These are phyloP conservation scores for Stromatinia cepivora DNA, from an alignment of 2,329 filamentous ascomycete species.

Conservation along the genomic window DNA sequence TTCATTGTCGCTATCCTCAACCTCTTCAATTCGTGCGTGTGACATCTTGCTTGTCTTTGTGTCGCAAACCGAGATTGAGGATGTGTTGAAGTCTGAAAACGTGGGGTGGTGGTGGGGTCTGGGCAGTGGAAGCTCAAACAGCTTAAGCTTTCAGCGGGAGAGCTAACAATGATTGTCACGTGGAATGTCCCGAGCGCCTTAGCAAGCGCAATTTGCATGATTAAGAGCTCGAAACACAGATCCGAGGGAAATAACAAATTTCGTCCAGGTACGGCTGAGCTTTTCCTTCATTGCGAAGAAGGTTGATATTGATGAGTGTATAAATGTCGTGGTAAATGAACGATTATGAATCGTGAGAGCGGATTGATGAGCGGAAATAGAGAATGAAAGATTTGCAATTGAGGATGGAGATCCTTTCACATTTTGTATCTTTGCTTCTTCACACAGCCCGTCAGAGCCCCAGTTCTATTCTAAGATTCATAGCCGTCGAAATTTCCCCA, in stretches of 20 bases:
- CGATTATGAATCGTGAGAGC: background rate
- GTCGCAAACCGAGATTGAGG: slow-evolving; percentile 12
- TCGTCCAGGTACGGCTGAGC: slow-evolving; percentile 18
- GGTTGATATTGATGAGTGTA: background rate
- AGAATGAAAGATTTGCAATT: background rate
- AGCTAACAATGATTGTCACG: slow-evolving; percentile 4
- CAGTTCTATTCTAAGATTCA: background rate
- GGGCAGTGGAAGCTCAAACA: background rate
- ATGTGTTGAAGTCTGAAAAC: background rate
- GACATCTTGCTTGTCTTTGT: slow-evolving; percentile 59
- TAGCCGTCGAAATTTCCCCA: background rate
- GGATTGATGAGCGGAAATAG: background rate
- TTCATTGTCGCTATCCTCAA: slow-evolving; percentile 68
- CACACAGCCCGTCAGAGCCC: background rate
- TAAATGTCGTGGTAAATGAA: too few species aligned
- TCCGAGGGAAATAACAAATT: slow-evolving; percentile 16
- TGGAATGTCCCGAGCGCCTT: background rate
- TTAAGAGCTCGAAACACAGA: slow-evolving; percentile 21
- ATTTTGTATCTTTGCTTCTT: background rate
- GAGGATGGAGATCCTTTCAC: background rate
- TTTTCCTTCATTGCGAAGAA: slow-evolving; percentile 9
- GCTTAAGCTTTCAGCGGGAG: slow-evolving; percentile 2
- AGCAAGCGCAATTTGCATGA: slow-evolving; percentile 21
- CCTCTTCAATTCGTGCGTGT: slow-evolving; percentile 87
- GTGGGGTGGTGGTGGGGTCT: slow-evolving; percentile 22